A percentile compares a stretch with the other conserved stretches of the same genome.
Conservation (phyloP, 805 yeast species). For the Phaffomyces antillensis region DNA sequence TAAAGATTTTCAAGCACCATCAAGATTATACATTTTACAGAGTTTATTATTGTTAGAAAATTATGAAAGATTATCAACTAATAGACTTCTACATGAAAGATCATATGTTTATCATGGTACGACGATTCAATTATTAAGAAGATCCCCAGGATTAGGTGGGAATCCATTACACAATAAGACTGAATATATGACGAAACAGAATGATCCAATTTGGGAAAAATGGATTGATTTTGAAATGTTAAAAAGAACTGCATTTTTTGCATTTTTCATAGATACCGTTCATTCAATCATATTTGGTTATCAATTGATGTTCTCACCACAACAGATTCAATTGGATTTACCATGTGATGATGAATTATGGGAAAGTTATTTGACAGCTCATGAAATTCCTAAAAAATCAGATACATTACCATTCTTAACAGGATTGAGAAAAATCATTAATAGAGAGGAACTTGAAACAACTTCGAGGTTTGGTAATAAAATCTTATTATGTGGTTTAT, state of each 20-base stretch:
- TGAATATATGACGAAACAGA: conserved; percentile 24
- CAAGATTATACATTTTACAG: conserved; percentile 70
- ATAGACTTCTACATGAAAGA: conserved; percentile 68
- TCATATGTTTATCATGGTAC: conserved; percentile 86
- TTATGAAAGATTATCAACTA: conserved; percentile 68
- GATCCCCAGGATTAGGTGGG: conserved; percentile 73
- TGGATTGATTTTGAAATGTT: conserved; percentile 80
- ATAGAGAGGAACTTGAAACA: conserved; percentile 34
- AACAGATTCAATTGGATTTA: conserved; percentile 53
- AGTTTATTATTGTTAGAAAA: conserved; percentile 67
- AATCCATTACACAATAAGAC: conserved; percentile 39
- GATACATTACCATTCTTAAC: conserved; percentile 40
- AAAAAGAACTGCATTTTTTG: conserved; percentile 73
- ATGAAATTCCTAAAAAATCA: conserved; percentile 20
- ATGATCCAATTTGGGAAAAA: conserved; percentile 39
- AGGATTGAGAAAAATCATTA: conserved; percentile 51
- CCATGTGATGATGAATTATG: conserved; percentile 60
- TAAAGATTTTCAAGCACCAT: conserved; percentile 70
- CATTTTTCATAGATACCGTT: conserved; percentile 72
- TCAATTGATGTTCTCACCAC: conserved; percentile 47
- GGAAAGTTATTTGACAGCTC: conserved; percentile 33
- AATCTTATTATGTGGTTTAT: conserved; percentile 57
- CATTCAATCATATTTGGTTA: conserved; percentile 80
- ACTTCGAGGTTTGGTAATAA: conserved; percentile 58
- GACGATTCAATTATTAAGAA: conserved; percentile 65